Conservation (phyloP, 805 yeast genomes). For the Metschnikowia matae region DNA sequence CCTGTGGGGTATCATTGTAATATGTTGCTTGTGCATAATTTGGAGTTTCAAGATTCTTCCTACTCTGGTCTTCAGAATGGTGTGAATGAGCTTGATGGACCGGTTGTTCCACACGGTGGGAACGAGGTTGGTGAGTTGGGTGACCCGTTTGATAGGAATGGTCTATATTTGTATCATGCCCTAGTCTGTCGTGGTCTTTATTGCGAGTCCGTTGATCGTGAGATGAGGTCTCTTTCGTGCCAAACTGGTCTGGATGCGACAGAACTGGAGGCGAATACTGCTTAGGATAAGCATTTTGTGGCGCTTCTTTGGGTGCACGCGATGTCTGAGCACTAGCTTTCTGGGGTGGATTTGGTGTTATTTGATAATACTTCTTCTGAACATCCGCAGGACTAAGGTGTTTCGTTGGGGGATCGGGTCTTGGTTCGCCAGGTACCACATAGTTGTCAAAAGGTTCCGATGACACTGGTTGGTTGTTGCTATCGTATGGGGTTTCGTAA, state of each 20-base stretch:
- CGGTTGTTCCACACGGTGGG: not conserved
- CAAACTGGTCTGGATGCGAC: not conserved
- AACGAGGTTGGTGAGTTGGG: not conserved
- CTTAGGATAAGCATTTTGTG: not conserved
- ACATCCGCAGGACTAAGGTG: not conserved
- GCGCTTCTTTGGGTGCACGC: not conserved
- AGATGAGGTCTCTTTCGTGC: no score
- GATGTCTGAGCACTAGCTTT: not conserved
- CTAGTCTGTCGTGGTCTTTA: not conserved
- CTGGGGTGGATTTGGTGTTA: not conserved
- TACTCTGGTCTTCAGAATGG: not conserved
- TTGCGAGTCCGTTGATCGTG: not conserved
- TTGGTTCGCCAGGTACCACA: slow-evolving; percentile 15
- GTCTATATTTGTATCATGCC: not conserved
- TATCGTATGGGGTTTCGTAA: slow-evolving; percentile 22
- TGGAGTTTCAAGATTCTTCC: not conserved
- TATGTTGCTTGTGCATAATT: not conserved
- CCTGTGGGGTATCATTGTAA: not conserved
- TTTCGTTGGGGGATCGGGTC: not conserved
- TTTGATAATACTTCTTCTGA: slow-evolving; percentile 1
- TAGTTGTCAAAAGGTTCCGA: slow-evolving; percentile 29
- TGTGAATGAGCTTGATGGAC: not conserved
- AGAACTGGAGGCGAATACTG: not conserved
- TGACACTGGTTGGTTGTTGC: slow-evolving; percentile 3
- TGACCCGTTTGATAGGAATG: not conserved